Evolutionary conservation across 108 stramenopile species (phyloP).

Genomic region (Cyclotella sp.): DNA sequence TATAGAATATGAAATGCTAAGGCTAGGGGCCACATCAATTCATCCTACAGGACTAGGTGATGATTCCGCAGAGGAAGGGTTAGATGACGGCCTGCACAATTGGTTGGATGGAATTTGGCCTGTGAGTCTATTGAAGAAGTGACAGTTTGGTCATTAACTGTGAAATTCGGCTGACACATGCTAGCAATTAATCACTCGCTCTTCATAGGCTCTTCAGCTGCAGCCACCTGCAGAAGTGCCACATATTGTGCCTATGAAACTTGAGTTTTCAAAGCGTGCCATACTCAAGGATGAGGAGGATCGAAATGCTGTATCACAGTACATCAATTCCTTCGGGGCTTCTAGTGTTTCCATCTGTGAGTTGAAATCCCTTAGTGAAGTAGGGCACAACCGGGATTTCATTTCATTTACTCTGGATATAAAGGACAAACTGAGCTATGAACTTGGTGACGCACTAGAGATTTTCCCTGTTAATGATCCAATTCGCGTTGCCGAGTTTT

Average conservation of each 20-base stretch:
- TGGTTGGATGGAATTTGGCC: conserved; percentile 68
- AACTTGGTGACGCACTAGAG: conserved; percentile 74
- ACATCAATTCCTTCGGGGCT: conserved; percentile 47
- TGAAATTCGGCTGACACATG: too few species aligned
- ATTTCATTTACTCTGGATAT: conserved; percentile 62
- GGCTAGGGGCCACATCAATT: conserved; percentile 58
- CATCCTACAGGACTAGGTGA: conserved; percentile 58
- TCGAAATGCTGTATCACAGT: conserved; percentile 34
- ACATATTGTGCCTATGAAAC: conserved; percentile 58
- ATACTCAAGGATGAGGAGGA: conserved; percentile 51
- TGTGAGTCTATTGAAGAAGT: conserved; percentile 5
- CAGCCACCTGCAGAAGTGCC: conserved; percentile 63
- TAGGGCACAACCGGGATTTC: conserved; percentile 69
- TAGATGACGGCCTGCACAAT: conserved; percentile 60
- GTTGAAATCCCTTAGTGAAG: conserved; percentile 46
- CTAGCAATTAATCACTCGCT: too few species aligned
- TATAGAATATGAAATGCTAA: conserved; percentile 51
- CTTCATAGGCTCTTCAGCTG: conserved; percentile 31
- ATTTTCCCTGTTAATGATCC: conserved; percentile 70
- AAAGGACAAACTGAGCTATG: conserved; percentile 52
- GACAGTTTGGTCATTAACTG: too few species aligned
- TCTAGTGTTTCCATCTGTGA: conserved; percentile 43
- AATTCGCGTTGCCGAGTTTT: conserved; percentile 55
- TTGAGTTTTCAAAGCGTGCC: conserved; percentile 57
- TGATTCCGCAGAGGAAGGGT: conserved; percentile 62